Base-by-base conservation (phyloP, 352 stramenopile genomes). In the Phytophthora pistaciae region DNA sequence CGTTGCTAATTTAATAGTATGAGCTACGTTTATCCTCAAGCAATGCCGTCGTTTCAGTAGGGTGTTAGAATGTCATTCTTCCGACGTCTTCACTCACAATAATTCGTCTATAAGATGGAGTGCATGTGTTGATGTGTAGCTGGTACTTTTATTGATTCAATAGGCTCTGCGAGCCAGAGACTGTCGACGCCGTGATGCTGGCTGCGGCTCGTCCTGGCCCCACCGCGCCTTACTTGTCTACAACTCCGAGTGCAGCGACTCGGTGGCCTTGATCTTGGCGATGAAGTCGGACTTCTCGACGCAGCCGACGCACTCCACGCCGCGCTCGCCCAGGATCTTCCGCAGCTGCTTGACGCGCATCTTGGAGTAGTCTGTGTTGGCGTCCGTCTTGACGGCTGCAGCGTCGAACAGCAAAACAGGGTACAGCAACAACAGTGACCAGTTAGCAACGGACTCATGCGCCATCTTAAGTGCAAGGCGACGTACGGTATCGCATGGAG, bases 211-310 rank as follows among this genome's bases (percentile, higher is more conserved):
- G 38, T n/a, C n/a, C 27, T 8, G 38, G 5, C 44, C 16, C 14
- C 31, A 8, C 42, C n/a, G 21, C 14, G 63, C 58, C 46, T 64
- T 48, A n/a, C 23, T 69, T 52, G 64, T 84, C 78, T 95, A 97
- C 77, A 97, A 75, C 64, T 97, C 90, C 27, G 74, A 70, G 79
- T 98, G 87, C 65, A 79, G 63, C 62, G 78, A 78, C 82, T 98
- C 91, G 9, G 92, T 98, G 60, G 93, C 93, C 82, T 98, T 90
- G 82, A 97, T 97, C 75, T 96, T 96, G 78, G 93, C 94, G 66
- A 99, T 96, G 72, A 97, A 99, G 69, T 99, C 96, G 9, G 82
- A 77, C 89, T 99, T 99, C 77, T 99, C 96, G 27, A 98, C 83
- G 68, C 96, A 99, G 33, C 93, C 94, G 46, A 96, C 80, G 79